A percentile compares a stretch with the other conserved stretches of the same genome.
phyloP scores from a whole-genome alignment of 2,329 filamentous ascomycete species.

The Davidsoniella eucalypti region DNA sequence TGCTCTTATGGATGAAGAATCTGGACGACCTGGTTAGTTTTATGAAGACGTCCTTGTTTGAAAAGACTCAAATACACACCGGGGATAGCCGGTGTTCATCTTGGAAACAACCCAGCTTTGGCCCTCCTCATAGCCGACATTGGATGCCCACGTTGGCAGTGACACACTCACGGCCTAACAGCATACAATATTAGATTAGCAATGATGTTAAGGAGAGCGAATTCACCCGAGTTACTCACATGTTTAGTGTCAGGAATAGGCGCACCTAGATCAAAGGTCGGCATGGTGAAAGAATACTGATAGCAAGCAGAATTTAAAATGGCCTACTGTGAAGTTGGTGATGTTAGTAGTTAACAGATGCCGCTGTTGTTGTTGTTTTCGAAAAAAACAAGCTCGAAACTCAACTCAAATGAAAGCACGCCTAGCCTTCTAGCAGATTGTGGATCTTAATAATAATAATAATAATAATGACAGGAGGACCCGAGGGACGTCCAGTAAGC shows the following conservation, averaged over 20 bases:
- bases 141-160: constrained; percentile 79
- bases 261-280: constrained; percentile 40
- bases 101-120: constrained; percentile 62
- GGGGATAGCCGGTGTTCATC: constrained; percentile 83
- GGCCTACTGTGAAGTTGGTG: not conserved
- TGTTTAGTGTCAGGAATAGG: constrained; percentile 67
- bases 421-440: too few relatives aligned
- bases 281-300: constrained; percentile 22
- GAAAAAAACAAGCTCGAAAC: not conserved
- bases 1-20: constrained; percentile 82
- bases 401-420: too few relatives aligned
- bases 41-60: not conserved
- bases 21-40: constrained; percentile 28
- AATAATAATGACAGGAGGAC: too few relatives aligned
- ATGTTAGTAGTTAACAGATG: not conserved
- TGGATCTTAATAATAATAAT: too few relatives aligned
- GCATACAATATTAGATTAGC: not conserved
- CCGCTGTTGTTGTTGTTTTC: not conserved
- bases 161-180: constrained; percentile 84
- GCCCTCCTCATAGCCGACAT: constrained; percentile 87
- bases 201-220: not conserved
- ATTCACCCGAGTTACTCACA: constrained; percentile 32
- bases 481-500: too few relatives aligned
- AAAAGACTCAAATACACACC: constrained; percentile 29
- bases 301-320: not conserved